Conservation (phyloP, 108 stramenopile genomes). For the Cyclostephanos invisitatus region DNA sequence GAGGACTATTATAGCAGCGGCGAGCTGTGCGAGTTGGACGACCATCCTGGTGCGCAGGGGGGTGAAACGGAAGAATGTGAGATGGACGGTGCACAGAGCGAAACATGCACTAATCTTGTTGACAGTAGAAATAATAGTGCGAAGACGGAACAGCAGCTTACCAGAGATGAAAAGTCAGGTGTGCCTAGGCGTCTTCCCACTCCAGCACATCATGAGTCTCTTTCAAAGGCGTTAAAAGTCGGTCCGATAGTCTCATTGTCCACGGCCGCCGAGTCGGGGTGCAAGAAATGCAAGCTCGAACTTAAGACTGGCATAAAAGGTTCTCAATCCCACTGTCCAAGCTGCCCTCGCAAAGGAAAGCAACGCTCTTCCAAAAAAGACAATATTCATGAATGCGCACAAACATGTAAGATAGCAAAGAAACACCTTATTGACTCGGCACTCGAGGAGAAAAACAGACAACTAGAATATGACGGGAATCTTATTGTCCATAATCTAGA, state of each 20-base stretch:
- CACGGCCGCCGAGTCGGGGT: conserved; percentile 8
- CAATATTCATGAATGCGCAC: background rate
- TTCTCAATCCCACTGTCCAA: background rate
- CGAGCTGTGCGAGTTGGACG: background rate
- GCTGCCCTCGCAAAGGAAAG: background rate
- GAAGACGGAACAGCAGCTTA: background rate
- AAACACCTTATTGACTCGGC: background rate
- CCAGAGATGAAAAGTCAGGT: background rate
- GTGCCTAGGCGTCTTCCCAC: background rate
- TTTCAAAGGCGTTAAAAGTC: background rate
- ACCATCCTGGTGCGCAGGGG: background rate
- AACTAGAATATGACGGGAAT: too few relatives aligned
- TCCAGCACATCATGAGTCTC: background rate
- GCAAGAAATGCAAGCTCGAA: conserved; percentile 7
- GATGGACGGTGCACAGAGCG: conserved; percentile 9
- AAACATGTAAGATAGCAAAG: background rate
- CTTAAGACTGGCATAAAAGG: conserved; percentile 2
- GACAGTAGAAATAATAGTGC: background rate
- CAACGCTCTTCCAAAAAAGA: conserved; percentile 1
- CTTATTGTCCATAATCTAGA: too few relatives aligned
- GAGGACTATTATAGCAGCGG: conserved; percentile 10
- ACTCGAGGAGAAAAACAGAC: background rate
- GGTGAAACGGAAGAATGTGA: conserved; percentile 1
- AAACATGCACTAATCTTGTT: background rate
- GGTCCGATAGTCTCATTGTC: background rate